A percentile compares a stretch with the other conserved stretches of the same genome.
Evolutionary conservation across 2,329 filamentous ascomycete genomes (phyloP).

Genomic region (Ceratocystis alfenasii): DNA sequence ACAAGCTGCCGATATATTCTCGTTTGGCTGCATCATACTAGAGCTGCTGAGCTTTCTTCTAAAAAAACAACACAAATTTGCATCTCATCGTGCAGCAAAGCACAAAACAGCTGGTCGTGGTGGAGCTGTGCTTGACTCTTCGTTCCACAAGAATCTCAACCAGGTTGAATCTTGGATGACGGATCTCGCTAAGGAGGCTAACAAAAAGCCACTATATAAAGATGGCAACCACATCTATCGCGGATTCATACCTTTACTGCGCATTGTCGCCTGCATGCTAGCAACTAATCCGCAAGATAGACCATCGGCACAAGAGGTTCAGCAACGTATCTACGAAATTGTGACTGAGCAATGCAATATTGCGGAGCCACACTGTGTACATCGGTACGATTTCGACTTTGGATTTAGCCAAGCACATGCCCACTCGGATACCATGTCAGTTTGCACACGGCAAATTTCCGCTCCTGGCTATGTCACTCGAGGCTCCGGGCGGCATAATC

Average conservation of each 20-base stretch:
- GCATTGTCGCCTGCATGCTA: slow-evolving; percentile 44
- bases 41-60: slow-evolving; percentile 59
- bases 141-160: slow-evolving; percentile 58
- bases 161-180: slow-evolving; percentile 60
- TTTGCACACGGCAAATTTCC: slow-evolving; percentile 25
- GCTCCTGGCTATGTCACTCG: slow-evolving; percentile 18
- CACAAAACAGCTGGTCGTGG: slow-evolving; percentile 48
- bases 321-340: slow-evolving; percentile 41
- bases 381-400: slow-evolving; percentile 34
- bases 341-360: slow-evolving; percentile 39
- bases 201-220: slow-evolving; percentile 33
- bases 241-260: slow-evolving; percentile 42
- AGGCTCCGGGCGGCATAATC: slow-evolving; percentile 25
- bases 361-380: slow-evolving; percentile 43
- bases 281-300: slow-evolving; percentile 40
- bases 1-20: slow-evolving; percentile 58
- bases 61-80: slow-evolving; percentile 55
- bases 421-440: slow-evolving; percentile 21
- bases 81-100: slow-evolving; percentile 52
- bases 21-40: slow-evolving; percentile 58
- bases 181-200: slow-evolving; percentile 46
- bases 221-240: slow-evolving; percentile 37
- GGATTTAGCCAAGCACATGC: slow-evolving; percentile 25
- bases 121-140: slow-evolving; percentile 53
- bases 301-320: slow-evolving; percentile 42